Base-by-base conservation (phyloP, 495 filamentous ascomycete genomes). In the Penicillium odoratum region DNA sequence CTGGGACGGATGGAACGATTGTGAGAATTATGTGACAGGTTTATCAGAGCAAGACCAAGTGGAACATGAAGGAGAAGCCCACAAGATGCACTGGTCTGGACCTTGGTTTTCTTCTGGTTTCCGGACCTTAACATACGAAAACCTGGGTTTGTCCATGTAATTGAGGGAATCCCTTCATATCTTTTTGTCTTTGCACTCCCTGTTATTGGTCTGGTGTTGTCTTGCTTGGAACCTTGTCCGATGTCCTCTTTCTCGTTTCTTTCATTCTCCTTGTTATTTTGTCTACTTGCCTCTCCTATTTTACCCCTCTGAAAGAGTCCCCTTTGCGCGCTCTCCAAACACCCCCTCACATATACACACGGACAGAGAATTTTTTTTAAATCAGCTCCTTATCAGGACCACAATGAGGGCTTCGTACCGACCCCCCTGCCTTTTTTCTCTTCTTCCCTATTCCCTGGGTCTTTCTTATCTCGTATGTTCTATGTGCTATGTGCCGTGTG, bases 221-320 rank as follows among this genome's bases (percentile, higher is more conserved):
- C 61, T 52, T 59, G 38, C 25, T 30, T 49, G 48, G 56, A 60
- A 48, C 26, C 33, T 59, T 43, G 57, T 57, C 45, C 38, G 45
- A 50, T 44, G 36, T 57, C 29, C 52, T 56, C 38, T 48, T 67
- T 59, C 64, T 61, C 53, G 57, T 64, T 64, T 64, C 34, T 51
- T 66, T 60, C 58, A 60, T 64, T 65, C 59, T 58, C 65, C 65
- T 60, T 69, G 61, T 67, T 69, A 62, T 65, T 69, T 68, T 65
- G 59, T 61, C 62, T 63, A 63, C 60, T 58, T 69, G 64, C 62
- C 67, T 68, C 64, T 69, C 57, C 38, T 62, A 57, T 62, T 65
- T 62, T 65, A 65, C 62, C 67, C 49, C 36, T 49, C 38, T 50
- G 30, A 63, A 67, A 69, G 67, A 69, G 65, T 67, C 60, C 67